Conservation (phyloP, 345 rosid genomes). For the Syzygium jambos region DNA sequence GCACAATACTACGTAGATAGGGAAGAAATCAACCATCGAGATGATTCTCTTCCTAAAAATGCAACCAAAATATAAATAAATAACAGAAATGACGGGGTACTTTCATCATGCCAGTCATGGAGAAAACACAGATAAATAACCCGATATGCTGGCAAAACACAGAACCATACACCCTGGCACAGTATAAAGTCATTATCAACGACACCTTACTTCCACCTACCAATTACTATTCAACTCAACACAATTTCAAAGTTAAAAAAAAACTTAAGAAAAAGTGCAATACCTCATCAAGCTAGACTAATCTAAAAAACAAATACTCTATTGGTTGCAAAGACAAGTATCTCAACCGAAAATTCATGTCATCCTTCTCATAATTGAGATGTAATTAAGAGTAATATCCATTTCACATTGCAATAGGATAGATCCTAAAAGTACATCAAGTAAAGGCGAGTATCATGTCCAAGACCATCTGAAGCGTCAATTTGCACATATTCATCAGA, state of each 20-base stretch:
- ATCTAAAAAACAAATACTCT: not conserved
- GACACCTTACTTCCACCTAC: not conserved
- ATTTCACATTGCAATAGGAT: not conserved
- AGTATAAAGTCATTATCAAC: not conserved
- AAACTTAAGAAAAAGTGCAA: not conserved
- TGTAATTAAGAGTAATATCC: not conserved
- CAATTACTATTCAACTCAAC: not conserved
- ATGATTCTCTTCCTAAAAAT: not conserved
- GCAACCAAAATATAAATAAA: not conserved
- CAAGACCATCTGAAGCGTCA: not conserved
- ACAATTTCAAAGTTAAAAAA: not conserved
- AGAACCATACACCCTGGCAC: not conserved
- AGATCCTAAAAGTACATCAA: not conserved
- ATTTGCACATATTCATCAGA: not conserved
- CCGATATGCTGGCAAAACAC: not conserved
- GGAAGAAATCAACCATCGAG: not conserved
- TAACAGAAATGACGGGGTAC: not conserved
- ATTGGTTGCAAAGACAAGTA: not conserved
- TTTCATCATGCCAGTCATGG: not conserved
- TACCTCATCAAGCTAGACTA: not conserved
- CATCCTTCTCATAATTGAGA: not conserved
- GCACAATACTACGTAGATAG: not conserved
- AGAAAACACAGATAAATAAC: not conserved
- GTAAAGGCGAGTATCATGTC: not conserved
- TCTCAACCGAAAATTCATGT: not conserved